Base-by-base conservation (phyloP, 306 rosid genomes). In the Nissolia schottii region DNA sequence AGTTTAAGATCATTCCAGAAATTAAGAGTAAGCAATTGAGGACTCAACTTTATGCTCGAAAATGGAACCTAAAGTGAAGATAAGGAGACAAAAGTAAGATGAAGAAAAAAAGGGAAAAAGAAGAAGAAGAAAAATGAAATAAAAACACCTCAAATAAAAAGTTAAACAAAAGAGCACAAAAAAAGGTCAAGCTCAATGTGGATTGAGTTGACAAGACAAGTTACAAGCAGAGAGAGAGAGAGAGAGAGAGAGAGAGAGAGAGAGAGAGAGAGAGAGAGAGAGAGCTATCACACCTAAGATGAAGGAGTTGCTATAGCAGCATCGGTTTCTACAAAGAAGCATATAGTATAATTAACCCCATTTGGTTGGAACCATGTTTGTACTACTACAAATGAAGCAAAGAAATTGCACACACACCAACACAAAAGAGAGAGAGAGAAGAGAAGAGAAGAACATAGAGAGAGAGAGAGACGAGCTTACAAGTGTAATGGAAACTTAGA, bases 311-410 rank as follows among this genome's bases (percentile, higher is more conserved):
- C n/a, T n/a, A 62, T 40, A 76, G 80, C 70, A 78, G 46, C 56
- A 58, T 68, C 50, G 61, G 75, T 71, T 75, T 60, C 70, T 68
- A 57, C 28, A 78, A 63, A 64, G 74, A 45, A 80, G 53, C 61
- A 80, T 32, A 61, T 67, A 54, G n/a, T n/a, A n/a, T n/a, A n/a
- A n/a, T n/a, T n/a, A 83, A 71, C 66, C 85, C 93, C 84, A 75
- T 75, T 73, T 53, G 77, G 29, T 84, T 75, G 83, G 84, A 84
- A 41, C 49, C 75, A 72, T 81, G 90, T 83, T 71, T 78, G 78
- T 38, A 53, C 66, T 77, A 64, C n/a, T n/a, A n/a, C n/a, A n/a
- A 57, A 56, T 82, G 75, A 50, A 66, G 72, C 56, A 71, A 70
- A n/a, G n/a, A n/a, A 58, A 66, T 28, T 27, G 32, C 43, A 31